Conservation (phyloP, 108 stramenopile genomes). For the Nitzschia sp. region DNA sequence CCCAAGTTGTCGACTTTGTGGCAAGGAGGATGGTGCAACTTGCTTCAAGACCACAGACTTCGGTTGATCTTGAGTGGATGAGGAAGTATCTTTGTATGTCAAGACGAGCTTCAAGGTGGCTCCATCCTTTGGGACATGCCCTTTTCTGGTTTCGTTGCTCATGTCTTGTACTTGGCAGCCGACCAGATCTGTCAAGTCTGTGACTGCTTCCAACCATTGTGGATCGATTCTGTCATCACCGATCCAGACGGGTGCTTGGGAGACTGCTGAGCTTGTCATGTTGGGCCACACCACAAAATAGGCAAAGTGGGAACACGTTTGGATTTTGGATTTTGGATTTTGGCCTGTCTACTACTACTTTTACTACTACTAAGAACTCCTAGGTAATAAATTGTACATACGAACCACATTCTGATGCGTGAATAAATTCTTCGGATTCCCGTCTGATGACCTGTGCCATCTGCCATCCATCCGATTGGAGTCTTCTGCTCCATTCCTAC, state of each 20-base stretch:
- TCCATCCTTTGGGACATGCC: slow-evolving; percentile 22
- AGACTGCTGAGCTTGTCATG: neutral
- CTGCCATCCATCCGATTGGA: too few relatives aligned
- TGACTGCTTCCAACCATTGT: slow-evolving; percentile 21
- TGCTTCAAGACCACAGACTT: slow-evolving; percentile 46
- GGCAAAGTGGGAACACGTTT: too few relatives aligned
- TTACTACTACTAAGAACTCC: too few relatives aligned
- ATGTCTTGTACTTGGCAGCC: slow-evolving; percentile 29
- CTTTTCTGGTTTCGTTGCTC: slow-evolving; percentile 33
- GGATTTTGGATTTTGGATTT: too few relatives aligned
- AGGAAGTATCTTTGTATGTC: neutral
- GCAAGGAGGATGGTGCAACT: slow-evolving; percentile 22
- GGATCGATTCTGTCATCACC: slow-evolving; percentile 36
- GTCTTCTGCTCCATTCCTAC: too few relatives aligned
- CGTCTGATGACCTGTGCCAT: too few relatives aligned
- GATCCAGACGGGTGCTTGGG: slow-evolving; percentile 23
- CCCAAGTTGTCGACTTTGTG: slow-evolving; percentile 38
- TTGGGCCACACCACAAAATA: too few relatives aligned
- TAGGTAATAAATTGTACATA: too few relatives aligned
- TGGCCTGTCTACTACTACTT: too few relatives aligned
- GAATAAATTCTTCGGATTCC: too few relatives aligned
- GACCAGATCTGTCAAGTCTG: slow-evolving; percentile 3
- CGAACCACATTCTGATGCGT: too few relatives aligned
- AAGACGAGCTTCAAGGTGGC: slow-evolving; percentile 24
- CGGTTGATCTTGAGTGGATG: neutral